These are phyloP conservation scores for Trametes pubescens DNA, from an alignment of 1,284 basidiomycete genomes.

Conservation along the genomic window DNA sequence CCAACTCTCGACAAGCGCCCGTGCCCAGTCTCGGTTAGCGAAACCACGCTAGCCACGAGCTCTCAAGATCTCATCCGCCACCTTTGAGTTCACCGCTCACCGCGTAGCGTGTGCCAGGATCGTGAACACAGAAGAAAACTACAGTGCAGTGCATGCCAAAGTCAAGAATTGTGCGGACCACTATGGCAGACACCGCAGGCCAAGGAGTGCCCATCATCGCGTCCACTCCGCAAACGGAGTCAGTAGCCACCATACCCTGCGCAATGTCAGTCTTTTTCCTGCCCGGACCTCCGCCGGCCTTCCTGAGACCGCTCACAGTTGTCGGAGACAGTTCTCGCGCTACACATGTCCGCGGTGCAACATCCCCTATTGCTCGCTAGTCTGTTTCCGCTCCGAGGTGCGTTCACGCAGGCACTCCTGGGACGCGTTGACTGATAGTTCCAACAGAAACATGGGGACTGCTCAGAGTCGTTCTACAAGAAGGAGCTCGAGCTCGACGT, in stretches of 20 bases:
- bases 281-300: constrained; percentile 1
- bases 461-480: constrained; percentile 81
- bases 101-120: no score
- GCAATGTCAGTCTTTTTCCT: constrained; percentile 45
- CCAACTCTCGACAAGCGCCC: constrained; percentile 12
- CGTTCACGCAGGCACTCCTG: constrained; percentile 30
- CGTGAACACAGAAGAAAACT: no score
- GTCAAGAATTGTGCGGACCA: neutral
- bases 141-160: no score
- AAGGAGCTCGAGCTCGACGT: constrained; percentile 73
- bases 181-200: neutral
- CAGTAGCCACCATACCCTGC: constrained; percentile 43
- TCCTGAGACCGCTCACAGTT: constrained; percentile 54
- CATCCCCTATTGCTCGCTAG: constrained; percentile 78
- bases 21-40: constrained; percentile 12
- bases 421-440: neutral
- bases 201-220: constrained; percentile 23
- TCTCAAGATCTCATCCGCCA: neutral
- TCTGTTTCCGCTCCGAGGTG: constrained; percentile 80
- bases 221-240: constrained; percentile 24
- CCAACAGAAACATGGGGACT: constrained; percentile 67
- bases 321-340: constrained; percentile 74
- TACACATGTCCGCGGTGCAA: constrained; percentile 87
- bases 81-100: no score
- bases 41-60: neutral